Base-by-base conservation (phyloP, 257 asterid genomes). In the Nicotiana benthamiana region DNA sequence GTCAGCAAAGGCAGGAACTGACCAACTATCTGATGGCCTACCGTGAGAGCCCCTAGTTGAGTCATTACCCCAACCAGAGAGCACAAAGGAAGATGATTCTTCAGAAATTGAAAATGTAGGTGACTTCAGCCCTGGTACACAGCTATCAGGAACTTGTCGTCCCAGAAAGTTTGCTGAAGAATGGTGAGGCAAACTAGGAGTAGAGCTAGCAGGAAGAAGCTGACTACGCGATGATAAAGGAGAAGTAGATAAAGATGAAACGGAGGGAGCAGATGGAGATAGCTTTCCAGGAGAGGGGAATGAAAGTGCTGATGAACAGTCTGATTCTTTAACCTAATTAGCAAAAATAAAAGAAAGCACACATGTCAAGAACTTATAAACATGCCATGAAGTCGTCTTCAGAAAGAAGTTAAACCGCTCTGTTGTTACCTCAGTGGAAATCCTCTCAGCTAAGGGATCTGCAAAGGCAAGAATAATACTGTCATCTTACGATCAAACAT, bases 11-110 rank as follows among this genome's bases (percentile, higher is more conserved):
- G 89, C 89, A 75, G 97, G 97, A 65, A 89, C 89, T 36, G 97
- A 92, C 97, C 97, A 93, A 76, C 91, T 86, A 82, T 92, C 99
- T 6, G 95, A 94, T 40, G 97, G 94, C 56, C 96, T 97, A 48
- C 92, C 97, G 81, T 84, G 90, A 79, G 97, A 96, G 63, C 89
- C 95, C 83, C 93, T 80, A 48, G 89, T 88, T 32, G 93, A 92
- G 48, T 94, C 99, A 77, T 87, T 87, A 82, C 93, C 89, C 94
- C 92, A 95, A 77, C 86, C 83, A 80, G 92, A 89, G 62, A 91
- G 92, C 15, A 80, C 80, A 83, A 89, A 85, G 56, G 88, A 81
- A 67, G 97, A 82, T 12, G 93, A 86, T 82, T 92, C 98, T 84
- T 93, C 98, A 27, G 97, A 90, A 86, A 90, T 88, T 52, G 97